phyloP scores from a whole-genome alignment of 78 protist genomes.

The Dictyostelium citrinum region DNA sequence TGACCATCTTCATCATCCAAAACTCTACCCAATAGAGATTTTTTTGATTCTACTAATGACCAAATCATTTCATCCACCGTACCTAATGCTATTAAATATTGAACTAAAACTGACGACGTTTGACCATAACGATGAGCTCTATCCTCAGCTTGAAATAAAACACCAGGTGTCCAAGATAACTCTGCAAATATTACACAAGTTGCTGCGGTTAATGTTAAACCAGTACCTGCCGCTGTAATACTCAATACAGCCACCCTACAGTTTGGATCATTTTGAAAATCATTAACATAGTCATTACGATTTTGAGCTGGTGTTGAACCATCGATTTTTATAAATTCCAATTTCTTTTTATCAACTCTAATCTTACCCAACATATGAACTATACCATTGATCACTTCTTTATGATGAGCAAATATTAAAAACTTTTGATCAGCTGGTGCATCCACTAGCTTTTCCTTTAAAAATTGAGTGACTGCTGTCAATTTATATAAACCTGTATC shows the following conservation, averaged over 20 bases:
- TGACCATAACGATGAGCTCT: slow-evolving; percentile 84
- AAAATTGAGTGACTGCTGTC: not conserved
- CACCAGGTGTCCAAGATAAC: slow-evolving; percentile 93
- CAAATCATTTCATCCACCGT: slow-evolving; percentile 78
- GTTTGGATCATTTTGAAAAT: slow-evolving; percentile 54
- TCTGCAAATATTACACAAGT: slow-evolving; percentile 91
- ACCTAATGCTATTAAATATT: slow-evolving; percentile 68
- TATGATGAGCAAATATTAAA: slow-evolving; percentile 80
- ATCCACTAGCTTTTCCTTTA: slow-evolving; percentile 45
- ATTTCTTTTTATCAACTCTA: slow-evolving; percentile 2
- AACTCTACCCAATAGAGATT: slow-evolving; percentile 46
- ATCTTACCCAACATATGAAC: not conserved
- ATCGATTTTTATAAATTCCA: slow-evolving; percentile 51
- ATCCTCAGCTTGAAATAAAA: slow-evolving; percentile 81
- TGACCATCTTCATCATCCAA: slow-evolving; percentile 47
- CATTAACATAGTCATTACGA: slow-evolving; percentile 14
- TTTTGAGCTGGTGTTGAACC: slow-evolving; percentile 56
- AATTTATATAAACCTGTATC: slow-evolving; percentile 77
- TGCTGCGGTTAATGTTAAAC: slow-evolving; percentile 89
- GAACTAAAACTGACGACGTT: slow-evolving; percentile 18
- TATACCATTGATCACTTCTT: slow-evolving; percentile 71
- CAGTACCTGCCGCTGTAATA: slow-evolving; percentile 91
- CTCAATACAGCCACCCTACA: slow-evolving; percentile 85
- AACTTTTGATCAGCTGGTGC: not conserved
- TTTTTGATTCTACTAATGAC: slow-evolving; percentile 19